Evolutionary conservation across 2,329 filamentous ascomycete genomes (phyloP), one percentile per base, ranked within the genome.

Genomic region (Alternaria triticimaculans): DNA sequence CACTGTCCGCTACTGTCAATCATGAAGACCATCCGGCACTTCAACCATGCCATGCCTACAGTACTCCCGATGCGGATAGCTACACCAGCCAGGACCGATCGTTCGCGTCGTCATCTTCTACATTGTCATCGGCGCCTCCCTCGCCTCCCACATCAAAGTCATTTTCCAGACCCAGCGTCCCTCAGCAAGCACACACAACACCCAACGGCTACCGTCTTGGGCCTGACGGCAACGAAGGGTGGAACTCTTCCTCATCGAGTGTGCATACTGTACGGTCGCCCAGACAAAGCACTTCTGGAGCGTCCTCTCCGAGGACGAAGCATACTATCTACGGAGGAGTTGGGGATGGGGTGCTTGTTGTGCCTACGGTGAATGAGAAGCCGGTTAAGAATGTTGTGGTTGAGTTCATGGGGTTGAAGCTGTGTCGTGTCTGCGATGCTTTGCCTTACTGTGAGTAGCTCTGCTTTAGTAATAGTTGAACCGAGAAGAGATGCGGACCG

Each of bases 391-490:
- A 60, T 25, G 21, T 60, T 14, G 57, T 63, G 10, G 21, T 37
- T 9, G 57, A 41, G 21, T 56, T 55, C 15, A 50, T 51, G 14
- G 61, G 61, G 14, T 28, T 63, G 14, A 55, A 55, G 15, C 18
- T 63, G 11, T 59, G 51, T 14, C 45, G n/a, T 8, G 15, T 63
- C 12, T 55, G 57, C 12, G 57, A 60, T 20, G 61, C 61, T 6
- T 12, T 63, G 14, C 61, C 61, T 10, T 60, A 60, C n/a, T 11
- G 61, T 60, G 50, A 15, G 61, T 60, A 18, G 2, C n/a, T 15
- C 7, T 30, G 5, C 12, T n/a, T 5, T 6, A 33, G 25, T 26
- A 0, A 15, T 20, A 2, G 15, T 15, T 10, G 21, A 12, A n/a
- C 33, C 2, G 6, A 55, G 28, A 25, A 25, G 7, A 10, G 9